Percentiles rank a stretch among this genome's conserved stretches.
These are phyloP conservation scores for Eimeria nieschulzi DNA, from an alignment of 169 alveolate species.

Conservation along the genomic window DNA sequence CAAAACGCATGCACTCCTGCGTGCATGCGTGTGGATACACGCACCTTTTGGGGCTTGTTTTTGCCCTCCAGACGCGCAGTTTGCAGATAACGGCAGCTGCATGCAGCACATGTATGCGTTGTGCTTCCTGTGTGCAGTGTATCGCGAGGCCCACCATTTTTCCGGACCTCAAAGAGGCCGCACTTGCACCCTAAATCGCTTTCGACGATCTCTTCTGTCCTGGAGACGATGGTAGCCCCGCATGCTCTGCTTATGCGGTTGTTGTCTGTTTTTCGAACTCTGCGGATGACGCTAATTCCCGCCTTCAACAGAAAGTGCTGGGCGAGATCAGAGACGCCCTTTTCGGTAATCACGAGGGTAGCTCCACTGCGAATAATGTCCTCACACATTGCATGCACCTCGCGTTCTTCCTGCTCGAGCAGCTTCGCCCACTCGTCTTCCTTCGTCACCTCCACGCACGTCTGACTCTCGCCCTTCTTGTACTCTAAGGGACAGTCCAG, in stretches of 20 bases:
- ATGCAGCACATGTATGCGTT: too few species aligned
- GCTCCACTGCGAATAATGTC: slow-evolving; percentile 95
- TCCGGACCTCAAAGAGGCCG: slow-evolving; percentile 94
- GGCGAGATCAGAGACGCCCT: slow-evolving; percentile 91
- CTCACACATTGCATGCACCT: slow-evolving; percentile 96
- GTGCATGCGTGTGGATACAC: not conserved
- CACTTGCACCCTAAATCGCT: slow-evolving; percentile 94
- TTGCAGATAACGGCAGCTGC: too few species aligned
- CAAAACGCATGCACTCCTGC: not conserved
- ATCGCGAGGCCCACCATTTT: slow-evolving; percentile 24
- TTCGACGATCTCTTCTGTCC: slow-evolving; percentile 96
- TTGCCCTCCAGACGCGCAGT: too few species aligned
- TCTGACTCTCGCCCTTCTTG: slow-evolving; percentile 90
- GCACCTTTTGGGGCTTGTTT: not conserved
- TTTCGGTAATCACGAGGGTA: slow-evolving; percentile 98
- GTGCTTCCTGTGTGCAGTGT: too few species aligned
- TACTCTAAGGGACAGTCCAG: slow-evolving; percentile 99
- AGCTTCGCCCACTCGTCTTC: slow-evolving; percentile 96
- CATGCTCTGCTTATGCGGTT: slow-evolving; percentile 95
- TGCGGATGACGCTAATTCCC: slow-evolving; percentile 91
- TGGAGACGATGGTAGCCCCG: slow-evolving; percentile 98
- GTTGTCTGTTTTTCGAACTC: slow-evolving; percentile 97
- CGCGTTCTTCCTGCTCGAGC: slow-evolving; percentile 96
- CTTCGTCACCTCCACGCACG: slow-evolving; percentile 94
- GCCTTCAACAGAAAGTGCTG: slow-evolving; percentile 97